Evolutionary conservation across 495 filamentous ascomycete species (phyloP), one percentile per base, ranked within the genome.

Genomic region (Annulohypoxylon moriforme): DNA sequence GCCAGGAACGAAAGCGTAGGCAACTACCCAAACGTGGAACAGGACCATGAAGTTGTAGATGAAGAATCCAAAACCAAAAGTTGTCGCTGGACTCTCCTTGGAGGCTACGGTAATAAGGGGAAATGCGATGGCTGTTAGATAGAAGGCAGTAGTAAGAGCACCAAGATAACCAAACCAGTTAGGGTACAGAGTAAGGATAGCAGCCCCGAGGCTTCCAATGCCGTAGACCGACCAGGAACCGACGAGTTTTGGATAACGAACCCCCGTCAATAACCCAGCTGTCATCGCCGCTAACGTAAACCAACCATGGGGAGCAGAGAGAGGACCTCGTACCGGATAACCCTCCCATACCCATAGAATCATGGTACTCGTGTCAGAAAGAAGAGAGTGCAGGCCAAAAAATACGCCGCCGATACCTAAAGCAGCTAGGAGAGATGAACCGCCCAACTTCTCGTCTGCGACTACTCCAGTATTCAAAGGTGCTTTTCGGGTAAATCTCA

Each of bases 331-430:
- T 56, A 98, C 88, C 40, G 96, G 96, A 74, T 92, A 98, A 16
- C 96, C 96, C 67, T 97, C 94, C 96, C 96, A 99, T n/a, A 92
- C 93, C 96, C 96, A 99, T 24, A 93, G 85, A 66, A 98, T 97
- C 94, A 98, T 98, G 31, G 96, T 99, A 81, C 96, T 98, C 0
- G 94, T 98, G 77, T 99, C 96, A 0, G 96, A 97, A 25, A 99
- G 85, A 13, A 98, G 86, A 1, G 94, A 97, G 75, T 98, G 94
- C 75, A 98, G 83, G n/a, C 86, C 93, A 72, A 98, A 99, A 73
- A 97, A 84, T 18, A 98, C 77, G 58, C 93, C 96, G 38, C 86
- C 94, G 59, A 98, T 80, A 53, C 96, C 93, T 59, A 97, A 65
- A 25, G 88, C 91, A 46, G 94, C 86, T 47, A 96, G 84, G 33